These are phyloP conservation scores for Syzygium aqueum DNA, from an alignment of 345 rosid genomes.

Conservation along the genomic window DNA sequence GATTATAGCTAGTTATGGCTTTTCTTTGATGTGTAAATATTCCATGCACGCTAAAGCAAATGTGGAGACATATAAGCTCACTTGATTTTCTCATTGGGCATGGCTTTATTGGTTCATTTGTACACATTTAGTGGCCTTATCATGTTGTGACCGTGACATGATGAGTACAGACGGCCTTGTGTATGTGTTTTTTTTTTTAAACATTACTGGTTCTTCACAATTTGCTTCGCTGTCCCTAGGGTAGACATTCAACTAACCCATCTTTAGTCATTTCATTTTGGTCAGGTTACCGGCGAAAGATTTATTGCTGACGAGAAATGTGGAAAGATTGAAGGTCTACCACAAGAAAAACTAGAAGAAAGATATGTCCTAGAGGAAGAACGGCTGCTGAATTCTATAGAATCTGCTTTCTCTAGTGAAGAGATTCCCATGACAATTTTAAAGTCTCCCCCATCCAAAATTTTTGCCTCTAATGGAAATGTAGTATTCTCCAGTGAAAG, in stretches of 20 bases:
- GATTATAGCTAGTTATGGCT: not conserved
- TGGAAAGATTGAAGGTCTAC: constrained; percentile 12
- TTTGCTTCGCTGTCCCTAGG: not conserved
- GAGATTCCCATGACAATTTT: not conserved
- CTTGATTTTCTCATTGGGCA: not conserved
- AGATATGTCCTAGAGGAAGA: constrained; percentile 5
- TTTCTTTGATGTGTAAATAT: not conserved
- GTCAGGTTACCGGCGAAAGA: not conserved
- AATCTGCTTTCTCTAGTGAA: constrained; percentile 7
- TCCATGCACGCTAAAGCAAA: not conserved
- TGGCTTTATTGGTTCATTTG: not conserved
- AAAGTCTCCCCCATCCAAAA: not conserved
- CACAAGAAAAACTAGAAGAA: constrained; percentile 1
- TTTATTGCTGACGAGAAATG: not conserved
- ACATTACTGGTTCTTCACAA: not conserved
- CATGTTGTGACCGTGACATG: not conserved
- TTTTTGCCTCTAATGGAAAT: not conserved
- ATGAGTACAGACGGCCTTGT: not conserved
- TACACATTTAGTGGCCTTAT: not conserved
- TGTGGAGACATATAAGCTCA: not conserved
- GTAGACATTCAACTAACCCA: not conserved
- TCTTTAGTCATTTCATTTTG: not conserved
- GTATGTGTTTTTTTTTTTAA: not conserved
- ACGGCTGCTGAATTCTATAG: constrained; percentile 14
- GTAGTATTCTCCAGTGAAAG: constrained; percentile 3